Conservation (phyloP, 164 flowering plant genomes). For the grape (Vitis vinifera) region ASM3070453v1 NC_081819.1:6898001-6898500, state of each 20-base stretch:
- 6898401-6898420: constrained; percentile 83
- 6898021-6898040: constrained; percentile 70
- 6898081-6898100: constrained; percentile 54
- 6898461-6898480: constrained; percentile 54
- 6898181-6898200: constrained; percentile 73
- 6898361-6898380: constrained; percentile 84
- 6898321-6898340: constrained; percentile 73
- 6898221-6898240: constrained; percentile 27
- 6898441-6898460: constrained; percentile 65
- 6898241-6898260: constrained; percentile 37
- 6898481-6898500: constrained; percentile 34
- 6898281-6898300: constrained; percentile 15
- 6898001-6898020: constrained; percentile 4
- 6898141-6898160: constrained; percentile 56
- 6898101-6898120: constrained; percentile 93
- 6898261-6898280: constrained; percentile 19
- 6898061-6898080: constrained; percentile 57
- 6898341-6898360: constrained; percentile 73
- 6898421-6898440: constrained; percentile 58
- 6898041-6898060: constrained; percentile 97
- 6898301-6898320: constrained; percentile 58
- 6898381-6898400: constrained; percentile 74
- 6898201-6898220: constrained; percentile 55
- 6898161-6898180: constrained; percentile 61
- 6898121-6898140: constrained; percentile 62